Conservation (phyloP, 1,284 basidiomycete genomes). For the Cryptococcus sp. region DNA sequence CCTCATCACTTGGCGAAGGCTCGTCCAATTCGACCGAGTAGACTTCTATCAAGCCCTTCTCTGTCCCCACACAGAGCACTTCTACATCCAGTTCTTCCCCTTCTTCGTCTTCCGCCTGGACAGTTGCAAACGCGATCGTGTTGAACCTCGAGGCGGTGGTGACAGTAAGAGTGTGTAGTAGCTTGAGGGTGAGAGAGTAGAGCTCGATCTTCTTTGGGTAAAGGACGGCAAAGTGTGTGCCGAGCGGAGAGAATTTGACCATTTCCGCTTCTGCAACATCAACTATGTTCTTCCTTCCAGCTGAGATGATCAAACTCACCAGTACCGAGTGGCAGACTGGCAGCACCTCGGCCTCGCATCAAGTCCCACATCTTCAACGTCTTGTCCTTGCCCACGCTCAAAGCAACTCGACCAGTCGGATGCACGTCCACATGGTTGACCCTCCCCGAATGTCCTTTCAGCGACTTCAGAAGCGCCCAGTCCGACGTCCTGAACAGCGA, state of each 20-base stretch:
- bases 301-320: slow-evolving; percentile 51
- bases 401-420: slow-evolving; percentile 81
- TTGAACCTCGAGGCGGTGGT: slow-evolving; percentile 66
- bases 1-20: slow-evolving; percentile 20
- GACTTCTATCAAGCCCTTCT: slow-evolving; percentile 74
- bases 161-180: slow-evolving; percentile 65
- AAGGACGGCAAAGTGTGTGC: slow-evolving; percentile 71
- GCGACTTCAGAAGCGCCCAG: slow-evolving; percentile 79
- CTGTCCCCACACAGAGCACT: slow-evolving; percentile 70
- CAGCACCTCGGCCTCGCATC: slow-evolving; percentile 85
- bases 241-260: slow-evolving; percentile 73
- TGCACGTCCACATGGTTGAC: slow-evolving; percentile 88
- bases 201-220: slow-evolving; percentile 70
- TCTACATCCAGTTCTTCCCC: slow-evolving; percentile 45
- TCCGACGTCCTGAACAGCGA: slow-evolving; percentile 87
- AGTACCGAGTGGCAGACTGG: slow-evolving; percentile 78
- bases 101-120: slow-evolving; percentile 46
- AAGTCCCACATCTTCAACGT: slow-evolving; percentile 97
- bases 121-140: slow-evolving; percentile 62
- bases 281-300: neutral
- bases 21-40: slow-evolving; percentile 51
- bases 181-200: slow-evolving; percentile 67
- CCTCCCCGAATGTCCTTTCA: slow-evolving; percentile 89
- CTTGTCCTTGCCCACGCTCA: slow-evolving; percentile 85
- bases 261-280: slow-evolving; percentile 69